Base-by-base conservation (phyloP, 2,329 filamentous ascomycete species). In the Fusarium sp. region DNA sequence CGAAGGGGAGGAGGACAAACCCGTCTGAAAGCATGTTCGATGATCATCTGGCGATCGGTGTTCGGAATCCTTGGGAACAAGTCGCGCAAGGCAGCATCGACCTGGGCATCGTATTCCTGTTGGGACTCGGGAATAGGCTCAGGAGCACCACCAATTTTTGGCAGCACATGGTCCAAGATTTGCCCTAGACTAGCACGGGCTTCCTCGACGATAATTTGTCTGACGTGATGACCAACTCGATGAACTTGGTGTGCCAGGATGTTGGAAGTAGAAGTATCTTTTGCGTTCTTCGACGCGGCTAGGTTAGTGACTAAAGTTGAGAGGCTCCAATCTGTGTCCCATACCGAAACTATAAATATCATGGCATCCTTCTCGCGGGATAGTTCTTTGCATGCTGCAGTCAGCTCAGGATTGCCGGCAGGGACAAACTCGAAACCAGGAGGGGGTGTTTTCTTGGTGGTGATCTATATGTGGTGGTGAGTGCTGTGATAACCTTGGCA, bases 321-420 rank as follows among this genome's bases (percentile, higher is more conserved):
- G 31, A 13, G 46, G 48, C 48, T 22, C 31, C 31, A 43, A 26
- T 42, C 34, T 34, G 36, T 36, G 28, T 45, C 49, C 68, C 86
- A 71, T 83, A 90, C 89, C 73, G 88, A 89, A 48, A 91, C 89
- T 60, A 91, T 90, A 71, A 89, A 91, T 17, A 91, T 87, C 85
- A 90, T 87, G 44, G 87, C 88, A 71, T 84, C 88, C 51, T 83
- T 81, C 70, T 89, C 86, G 67, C 89, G 83, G 2, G 89, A 91
- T 20, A 90, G 77, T 72, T 91, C 89, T 77, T 91, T 91, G 81
- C 89, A 91, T 43, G 83, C 79, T 57, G 80, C 81, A 7, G 88
- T 90, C 73, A 91, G 78, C 65, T 85, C 82, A 22, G 88, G 89
- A 68, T 91, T 87, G 50, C 89, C 89, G 51, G 87, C 85, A 33